A percentile compares a stretch with the other conserved stretches of the same genome.
Evolutionary conservation across 1,284 basidiomycete species (phyloP).

Genomic region (Tilletiaria anomala): DNA sequence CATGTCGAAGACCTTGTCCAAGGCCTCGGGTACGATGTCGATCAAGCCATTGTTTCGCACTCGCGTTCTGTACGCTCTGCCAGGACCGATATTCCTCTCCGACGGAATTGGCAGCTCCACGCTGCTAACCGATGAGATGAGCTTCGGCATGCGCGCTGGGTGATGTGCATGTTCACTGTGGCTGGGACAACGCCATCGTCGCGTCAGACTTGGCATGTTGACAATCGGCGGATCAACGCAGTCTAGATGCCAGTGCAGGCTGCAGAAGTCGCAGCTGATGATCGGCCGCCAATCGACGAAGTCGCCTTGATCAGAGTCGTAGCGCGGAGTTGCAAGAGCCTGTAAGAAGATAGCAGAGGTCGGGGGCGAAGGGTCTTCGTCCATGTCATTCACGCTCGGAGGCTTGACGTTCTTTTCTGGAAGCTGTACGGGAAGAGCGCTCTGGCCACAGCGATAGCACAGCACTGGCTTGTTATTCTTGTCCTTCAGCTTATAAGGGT

Average conservation of each 20-base stretch:
- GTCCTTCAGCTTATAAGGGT: conserved; percentile 73
- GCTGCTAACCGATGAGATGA: conserved; percentile 8
- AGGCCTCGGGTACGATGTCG: conserved; percentile 56
- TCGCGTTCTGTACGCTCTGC: conserved; percentile 49
- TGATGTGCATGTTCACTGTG: conserved; percentile 64
- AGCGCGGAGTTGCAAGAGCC: not conserved
- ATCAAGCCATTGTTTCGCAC: conserved; percentile 84
- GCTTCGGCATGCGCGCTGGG: conserved; percentile 17
- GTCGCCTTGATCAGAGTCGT: conserved; percentile 3
- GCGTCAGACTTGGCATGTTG: conserved; percentile 65
- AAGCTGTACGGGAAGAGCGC: conserved; percentile 51
- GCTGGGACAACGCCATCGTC: conserved; percentile 98
- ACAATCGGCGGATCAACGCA: conserved; percentile 87
- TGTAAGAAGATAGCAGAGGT: not conserved
- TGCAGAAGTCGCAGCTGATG: conserved; percentile 88
- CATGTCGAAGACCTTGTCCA: conserved; percentile 33
- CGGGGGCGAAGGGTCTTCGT: conserved; percentile 2
- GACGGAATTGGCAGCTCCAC: conserved; percentile 16
- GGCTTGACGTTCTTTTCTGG: conserved; percentile 7
- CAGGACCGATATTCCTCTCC: conserved; percentile 46
- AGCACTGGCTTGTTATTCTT: conserved; percentile 64
- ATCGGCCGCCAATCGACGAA: conserved; percentile 46
- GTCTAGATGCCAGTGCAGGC: conserved; percentile 89
- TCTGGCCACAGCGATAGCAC: conserved; percentile 76
- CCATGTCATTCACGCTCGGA: conserved; percentile 7